phyloP scores from a whole-genome alignment of 2,329 filamentous ascomycete species.

The Amesomyces nigricolor region DNA sequence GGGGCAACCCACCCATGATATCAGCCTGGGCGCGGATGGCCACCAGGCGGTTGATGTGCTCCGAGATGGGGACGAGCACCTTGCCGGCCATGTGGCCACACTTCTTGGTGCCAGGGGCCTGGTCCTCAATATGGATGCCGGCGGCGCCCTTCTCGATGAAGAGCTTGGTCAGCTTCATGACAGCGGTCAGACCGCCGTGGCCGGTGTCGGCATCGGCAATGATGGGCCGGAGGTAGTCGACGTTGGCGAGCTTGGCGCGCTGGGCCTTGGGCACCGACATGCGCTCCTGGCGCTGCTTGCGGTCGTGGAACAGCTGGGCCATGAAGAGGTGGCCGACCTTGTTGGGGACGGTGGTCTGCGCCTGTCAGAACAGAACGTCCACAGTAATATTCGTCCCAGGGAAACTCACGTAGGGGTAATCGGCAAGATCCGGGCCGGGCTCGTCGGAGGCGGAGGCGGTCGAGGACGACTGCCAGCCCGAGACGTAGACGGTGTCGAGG shows the following conservation, averaged over 20 bases:
- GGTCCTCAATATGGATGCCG: constrained; percentile 97
- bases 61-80: constrained; percentile 90
- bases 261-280: constrained; percentile 67
- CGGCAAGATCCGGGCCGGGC: constrained; percentile 93
- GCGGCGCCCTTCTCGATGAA: constrained; percentile 96
- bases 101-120: constrained; percentile 98
- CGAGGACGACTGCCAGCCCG: constrained; percentile 96
- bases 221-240: constrained; percentile 93
- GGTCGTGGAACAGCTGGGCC: constrained; percentile 98
- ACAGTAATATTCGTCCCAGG: too few species aligned
- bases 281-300: constrained; percentile 95
- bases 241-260: constrained; percentile 67
- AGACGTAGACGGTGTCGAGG: constrained; percentile 96
- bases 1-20: constrained; percentile 70
- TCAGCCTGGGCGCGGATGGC: constrained; percentile 96
- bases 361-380: not conserved
- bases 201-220: constrained; percentile 96
- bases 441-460: constrained; percentile 93
- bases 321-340: constrained; percentile 97
- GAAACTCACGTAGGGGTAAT: constrained; percentile 78
- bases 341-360: constrained; percentile 90
- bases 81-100: constrained; percentile 99
- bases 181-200: constrained; percentile 92
- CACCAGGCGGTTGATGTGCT: constrained; percentile 96
- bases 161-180: constrained; percentile 99